phyloP scores from a whole-genome alignment of 306 rosid genomes.

The Casuarina glauca region DNA sequence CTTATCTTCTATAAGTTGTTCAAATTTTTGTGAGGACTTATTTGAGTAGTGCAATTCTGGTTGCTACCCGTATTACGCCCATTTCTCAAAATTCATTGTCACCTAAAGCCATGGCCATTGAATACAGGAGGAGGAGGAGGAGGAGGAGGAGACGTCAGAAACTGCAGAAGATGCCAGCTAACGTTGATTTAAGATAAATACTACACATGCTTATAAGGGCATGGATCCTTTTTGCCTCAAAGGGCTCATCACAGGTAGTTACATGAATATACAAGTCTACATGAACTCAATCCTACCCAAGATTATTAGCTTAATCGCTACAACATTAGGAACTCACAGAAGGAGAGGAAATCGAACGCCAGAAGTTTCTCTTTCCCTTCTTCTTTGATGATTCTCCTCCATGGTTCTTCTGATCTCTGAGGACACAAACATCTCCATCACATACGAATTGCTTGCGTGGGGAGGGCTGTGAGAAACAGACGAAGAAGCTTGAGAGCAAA shows the following conservation, averaged over 20 bases:
- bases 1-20: constrained; percentile 2
- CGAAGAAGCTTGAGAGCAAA: constrained; percentile 48
- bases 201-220: not conserved
- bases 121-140: not conserved
- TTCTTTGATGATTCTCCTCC: constrained; percentile 1
- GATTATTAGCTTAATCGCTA: not conserved
- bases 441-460: constrained; percentile 43
- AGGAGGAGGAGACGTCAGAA: not conserved
- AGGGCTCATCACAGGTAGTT: not conserved
- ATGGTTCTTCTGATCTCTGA: constrained; percentile 20
- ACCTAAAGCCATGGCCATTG: not conserved
- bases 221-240: not conserved
- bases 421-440: constrained; percentile 60
- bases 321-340: not conserved
- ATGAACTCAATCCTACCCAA: not conserved
- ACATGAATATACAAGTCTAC: not conserved
- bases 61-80: no score
- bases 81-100: no score
- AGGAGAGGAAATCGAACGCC: constrained; percentile 25
- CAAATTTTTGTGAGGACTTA: not conserved
- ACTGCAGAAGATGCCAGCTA: not conserved
- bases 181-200: not conserved
- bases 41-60: not conserved
- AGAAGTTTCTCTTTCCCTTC: constrained; percentile 18
- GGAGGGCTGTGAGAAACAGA: constrained; percentile 55